phyloP scores from a whole-genome alignment of 176 grass and related monocot genomes.

The Cymbopogon citratus region DNA sequence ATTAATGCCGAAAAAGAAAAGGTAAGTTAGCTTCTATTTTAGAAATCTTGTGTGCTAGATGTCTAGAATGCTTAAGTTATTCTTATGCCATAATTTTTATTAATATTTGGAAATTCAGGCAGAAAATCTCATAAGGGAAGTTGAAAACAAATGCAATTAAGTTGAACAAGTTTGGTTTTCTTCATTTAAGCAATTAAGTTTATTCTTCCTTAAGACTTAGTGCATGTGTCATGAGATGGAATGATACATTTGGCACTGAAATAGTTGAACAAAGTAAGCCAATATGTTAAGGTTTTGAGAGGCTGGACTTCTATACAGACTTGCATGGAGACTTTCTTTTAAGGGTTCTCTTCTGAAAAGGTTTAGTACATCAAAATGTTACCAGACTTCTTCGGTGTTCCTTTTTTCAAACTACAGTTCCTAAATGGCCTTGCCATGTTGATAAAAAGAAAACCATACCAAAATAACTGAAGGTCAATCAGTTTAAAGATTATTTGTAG shows the following conservation, averaged over 20 bases:
- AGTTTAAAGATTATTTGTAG: not conserved
- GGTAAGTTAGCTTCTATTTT: constrained; percentile 34
- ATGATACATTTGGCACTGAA: not conserved
- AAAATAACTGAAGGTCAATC: not conserved
- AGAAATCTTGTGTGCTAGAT: constrained; percentile 2
- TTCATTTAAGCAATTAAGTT: constrained; percentile 17
- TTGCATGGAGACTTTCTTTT: not conserved
- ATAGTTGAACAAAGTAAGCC: constrained; percentile 28
- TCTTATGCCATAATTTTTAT: constrained; percentile 11
- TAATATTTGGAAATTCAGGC: constrained; percentile 55
- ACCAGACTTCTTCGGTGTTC: not conserved
- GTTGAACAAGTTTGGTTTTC: constrained; percentile 27
- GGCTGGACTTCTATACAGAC: not conserved
- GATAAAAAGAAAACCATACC: not conserved
- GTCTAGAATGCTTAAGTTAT: constrained; percentile 3
- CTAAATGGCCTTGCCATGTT: constrained; percentile 9
- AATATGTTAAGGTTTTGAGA: not conserved
- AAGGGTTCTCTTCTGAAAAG: not conserved
- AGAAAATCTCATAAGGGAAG: constrained; percentile 73
- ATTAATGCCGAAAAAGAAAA: constrained; percentile 76
- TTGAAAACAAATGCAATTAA: constrained; percentile 62
- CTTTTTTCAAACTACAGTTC: not conserved
- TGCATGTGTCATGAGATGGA: not conserved
- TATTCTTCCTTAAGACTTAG: not conserved
- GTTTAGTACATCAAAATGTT: not conserved